Conservation (phyloP, 2,329 filamentous ascomycete genomes). For the Cordyceps cateniannulata region DNA sequence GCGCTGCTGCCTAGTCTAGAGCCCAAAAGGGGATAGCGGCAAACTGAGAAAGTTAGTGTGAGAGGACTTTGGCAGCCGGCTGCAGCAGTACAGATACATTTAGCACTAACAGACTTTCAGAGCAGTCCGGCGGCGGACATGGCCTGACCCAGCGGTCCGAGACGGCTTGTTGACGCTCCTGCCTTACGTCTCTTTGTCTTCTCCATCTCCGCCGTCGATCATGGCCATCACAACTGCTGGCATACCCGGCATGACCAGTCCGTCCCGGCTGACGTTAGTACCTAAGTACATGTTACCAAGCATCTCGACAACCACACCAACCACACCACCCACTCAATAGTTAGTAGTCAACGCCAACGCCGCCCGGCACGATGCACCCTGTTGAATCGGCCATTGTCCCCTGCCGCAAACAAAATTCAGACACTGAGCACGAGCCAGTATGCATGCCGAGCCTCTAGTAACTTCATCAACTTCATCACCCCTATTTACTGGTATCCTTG, state of each 20-base stretch:
- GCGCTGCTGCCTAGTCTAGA: conserved; percentile 28
- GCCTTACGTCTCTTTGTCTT: not conserved
- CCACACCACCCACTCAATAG: not conserved
- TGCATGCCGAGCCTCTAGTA: not conserved
- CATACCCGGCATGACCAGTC: too few species aligned
- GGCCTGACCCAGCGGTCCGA: conserved; percentile 2
- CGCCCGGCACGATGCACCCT: not conserved
- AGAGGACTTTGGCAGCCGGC: conserved; percentile 19
- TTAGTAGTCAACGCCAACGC: not conserved
- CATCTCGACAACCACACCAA: not conserved
- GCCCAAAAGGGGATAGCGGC: conserved; percentile 18
- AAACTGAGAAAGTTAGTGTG: conserved; percentile 8
- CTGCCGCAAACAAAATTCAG: not conserved
- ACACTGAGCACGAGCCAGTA: not conserved
- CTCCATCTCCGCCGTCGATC: not conserved
- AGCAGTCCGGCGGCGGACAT: not conserved
- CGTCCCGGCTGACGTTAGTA: not conserved
- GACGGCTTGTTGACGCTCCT: conserved; percentile 1
- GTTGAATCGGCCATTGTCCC: not conserved
- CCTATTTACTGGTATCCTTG: too few species aligned
- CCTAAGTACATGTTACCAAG: not conserved
- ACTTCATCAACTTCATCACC: not conserved
- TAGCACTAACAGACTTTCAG: conserved; percentile 14
- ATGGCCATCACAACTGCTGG: too few species aligned
- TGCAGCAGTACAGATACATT: conserved; percentile 10